phyloP scores from a whole-genome alignment of 225 moss, liverwort and hornwort species.

The Marchantia polymorpha region DNA sequence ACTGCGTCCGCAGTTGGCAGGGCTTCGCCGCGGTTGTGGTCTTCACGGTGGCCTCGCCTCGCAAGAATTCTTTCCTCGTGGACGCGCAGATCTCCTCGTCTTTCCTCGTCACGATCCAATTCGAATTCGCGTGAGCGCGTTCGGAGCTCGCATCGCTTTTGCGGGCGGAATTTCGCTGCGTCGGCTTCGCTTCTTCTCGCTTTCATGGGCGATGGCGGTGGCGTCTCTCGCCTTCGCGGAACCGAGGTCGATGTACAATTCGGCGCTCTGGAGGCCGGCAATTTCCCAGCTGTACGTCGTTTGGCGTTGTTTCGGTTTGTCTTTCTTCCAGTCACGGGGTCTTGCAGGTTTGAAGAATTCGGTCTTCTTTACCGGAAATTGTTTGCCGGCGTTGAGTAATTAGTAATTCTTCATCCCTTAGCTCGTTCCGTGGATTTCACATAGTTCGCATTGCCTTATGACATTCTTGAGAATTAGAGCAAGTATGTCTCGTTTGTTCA shows the following conservation, averaged over 20 bases:
- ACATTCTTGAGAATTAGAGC: too few relatives aligned
- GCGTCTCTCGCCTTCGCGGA: not conserved
- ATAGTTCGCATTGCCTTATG: too few relatives aligned
- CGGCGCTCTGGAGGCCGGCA: constrained; percentile 18
- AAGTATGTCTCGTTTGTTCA: too few relatives aligned
- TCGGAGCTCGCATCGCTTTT: not conserved
- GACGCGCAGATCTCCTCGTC: not conserved
- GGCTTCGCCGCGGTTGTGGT: too few relatives aligned
- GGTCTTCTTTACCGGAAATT: not conserved
- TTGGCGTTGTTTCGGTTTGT: not conserved
- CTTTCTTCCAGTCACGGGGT: not conserved
- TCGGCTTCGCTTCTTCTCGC: too few relatives aligned
- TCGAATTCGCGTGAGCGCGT: not conserved
- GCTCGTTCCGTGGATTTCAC: too few relatives aligned
- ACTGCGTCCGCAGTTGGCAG: too few relatives aligned
- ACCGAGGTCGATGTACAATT: constrained; percentile 13
- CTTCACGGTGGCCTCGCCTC: not conserved
- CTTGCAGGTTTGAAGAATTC: not conserved
- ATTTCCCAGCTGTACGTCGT: constrained; percentile 36
- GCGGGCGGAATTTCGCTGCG: not conserved
- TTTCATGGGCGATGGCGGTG: not conserved
- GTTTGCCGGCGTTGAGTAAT: not conserved
- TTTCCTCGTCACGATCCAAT: not conserved
- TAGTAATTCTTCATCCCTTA: too few relatives aligned
- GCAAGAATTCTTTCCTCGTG: not conserved